These are phyloP conservation scores for Colletotrichum salicis DNA, from an alignment of 2,329 filamentous ascomycete species.

Conservation along the genomic window DNA sequence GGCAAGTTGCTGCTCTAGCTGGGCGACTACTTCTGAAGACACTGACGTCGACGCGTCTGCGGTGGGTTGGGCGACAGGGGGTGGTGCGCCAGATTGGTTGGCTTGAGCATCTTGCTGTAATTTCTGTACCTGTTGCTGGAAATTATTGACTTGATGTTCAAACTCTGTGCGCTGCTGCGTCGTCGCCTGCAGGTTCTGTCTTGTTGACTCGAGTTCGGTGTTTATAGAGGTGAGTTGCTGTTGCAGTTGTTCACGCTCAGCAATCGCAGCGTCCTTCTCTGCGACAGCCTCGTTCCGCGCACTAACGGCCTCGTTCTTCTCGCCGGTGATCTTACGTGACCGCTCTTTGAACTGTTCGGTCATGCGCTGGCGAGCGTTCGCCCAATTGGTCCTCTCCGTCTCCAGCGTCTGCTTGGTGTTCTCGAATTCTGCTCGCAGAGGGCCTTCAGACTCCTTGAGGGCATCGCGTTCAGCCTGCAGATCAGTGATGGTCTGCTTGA, in stretches of 20 bases:
- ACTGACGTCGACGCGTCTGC: conserved; percentile 53
- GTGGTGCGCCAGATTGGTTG: conserved; percentile 49
- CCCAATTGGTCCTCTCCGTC: conserved; percentile 65
- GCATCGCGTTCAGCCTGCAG: conserved; percentile 74
- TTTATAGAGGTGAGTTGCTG: conserved; percentile 59
- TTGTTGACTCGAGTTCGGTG: conserved; percentile 65
- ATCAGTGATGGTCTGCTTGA: conserved; percentile 80
- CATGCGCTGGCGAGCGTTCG: conserved; percentile 62
- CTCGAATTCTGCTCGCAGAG: conserved; percentile 64
- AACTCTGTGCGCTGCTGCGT: conserved; percentile 48
- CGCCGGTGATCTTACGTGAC: conserved; percentile 63
- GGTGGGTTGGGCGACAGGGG: conserved; percentile 40
- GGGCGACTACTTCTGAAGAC: conserved; percentile 58
- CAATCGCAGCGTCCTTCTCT: conserved; percentile 57
- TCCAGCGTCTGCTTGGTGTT: conserved; percentile 64
- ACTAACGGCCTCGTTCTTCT: conserved; percentile 62
- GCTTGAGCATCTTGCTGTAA: conserved; percentile 47
- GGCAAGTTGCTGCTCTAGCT: conserved; percentile 61
- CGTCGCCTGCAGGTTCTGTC: conserved; percentile 46
- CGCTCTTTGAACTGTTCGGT: conserved; percentile 73
- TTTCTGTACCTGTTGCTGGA: conserved; percentile 54
- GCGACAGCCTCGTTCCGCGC: conserved; percentile 64
- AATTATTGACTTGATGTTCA: conserved; percentile 55
- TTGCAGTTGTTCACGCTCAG: conserved; percentile 67
- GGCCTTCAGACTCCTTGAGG: conserved; percentile 60